These are phyloP conservation scores for Aureobasidium melanogenum DNA, from an alignment of 2,329 filamentous ascomycete species.

Conservation along the genomic window DNA sequence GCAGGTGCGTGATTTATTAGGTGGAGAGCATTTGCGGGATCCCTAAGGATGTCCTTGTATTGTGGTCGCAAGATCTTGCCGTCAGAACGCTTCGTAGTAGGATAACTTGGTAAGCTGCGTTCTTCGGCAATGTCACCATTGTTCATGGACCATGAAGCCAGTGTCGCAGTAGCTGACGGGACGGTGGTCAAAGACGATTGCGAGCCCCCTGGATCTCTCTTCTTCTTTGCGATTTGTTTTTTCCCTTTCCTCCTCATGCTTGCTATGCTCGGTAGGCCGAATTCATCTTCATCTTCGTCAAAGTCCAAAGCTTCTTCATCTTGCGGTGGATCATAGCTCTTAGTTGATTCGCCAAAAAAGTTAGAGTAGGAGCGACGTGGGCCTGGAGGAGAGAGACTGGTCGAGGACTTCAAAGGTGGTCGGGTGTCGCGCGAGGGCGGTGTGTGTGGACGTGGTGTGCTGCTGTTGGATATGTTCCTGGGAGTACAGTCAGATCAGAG, in stretches of 20 bases:
- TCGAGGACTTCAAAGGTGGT: slow-evolving; percentile 46
- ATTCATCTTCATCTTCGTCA: slow-evolving; percentile 88
- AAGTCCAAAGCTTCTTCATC: slow-evolving; percentile 64
- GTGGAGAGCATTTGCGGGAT: slow-evolving; percentile 88
- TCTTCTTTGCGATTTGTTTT: slow-evolving; percentile 34
- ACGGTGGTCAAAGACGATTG: slow-evolving; percentile 13
- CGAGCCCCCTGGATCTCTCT: slow-evolving; percentile 33
- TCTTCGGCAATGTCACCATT: slow-evolving; percentile 94
- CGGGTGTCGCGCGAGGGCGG: slow-evolving; percentile 55
- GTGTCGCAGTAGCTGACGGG: slow-evolving; percentile 9
- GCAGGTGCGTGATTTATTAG: slow-evolving; percentile 80
- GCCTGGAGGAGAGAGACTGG: slow-evolving; percentile 43
- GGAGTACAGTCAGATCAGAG: background rate
- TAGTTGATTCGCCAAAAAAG: slow-evolving; percentile 71
- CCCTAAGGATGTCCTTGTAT: slow-evolving; percentile 85
- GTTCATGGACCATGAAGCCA: slow-evolving; percentile 53
- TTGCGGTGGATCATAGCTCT: slow-evolving; percentile 61
- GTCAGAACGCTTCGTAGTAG: slow-evolving; percentile 78
- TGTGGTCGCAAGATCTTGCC: slow-evolving; percentile 94
- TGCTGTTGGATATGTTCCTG: slow-evolving; percentile 27
- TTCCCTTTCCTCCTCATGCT: slow-evolving; percentile 72
- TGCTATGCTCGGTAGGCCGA: slow-evolving; percentile 84
- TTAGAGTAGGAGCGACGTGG: slow-evolving; percentile 68
- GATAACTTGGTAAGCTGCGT: slow-evolving; percentile 72
- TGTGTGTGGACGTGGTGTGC: slow-evolving; percentile 58